Base-by-base conservation (phyloP, 2,329 filamentous ascomycete genomes). In the Aspergillus tubingensis region DNA sequence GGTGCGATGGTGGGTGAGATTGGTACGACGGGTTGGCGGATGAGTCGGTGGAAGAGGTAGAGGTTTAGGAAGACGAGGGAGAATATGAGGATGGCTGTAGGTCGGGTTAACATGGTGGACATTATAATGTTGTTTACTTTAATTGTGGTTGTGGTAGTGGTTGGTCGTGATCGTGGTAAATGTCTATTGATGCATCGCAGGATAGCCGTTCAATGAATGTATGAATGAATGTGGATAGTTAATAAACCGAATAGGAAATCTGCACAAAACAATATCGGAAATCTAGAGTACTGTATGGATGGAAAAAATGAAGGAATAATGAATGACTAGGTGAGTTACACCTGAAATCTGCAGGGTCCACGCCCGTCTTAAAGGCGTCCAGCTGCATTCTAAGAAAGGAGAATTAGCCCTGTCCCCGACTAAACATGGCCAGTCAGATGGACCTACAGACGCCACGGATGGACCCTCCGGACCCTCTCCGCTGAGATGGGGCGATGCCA, bases 41-140 rank as follows among this genome's bases (percentile, higher is more conserved):
- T 32, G 15, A 62, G 57, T 39, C 58, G 57, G 23, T 62, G 49
- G 50, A 62, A 62, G 30, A 62, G 61, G 43, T 62, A 62, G 54
- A 62, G 51, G 30, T 62, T 62, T 25, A 62, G 57, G 11, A 58
- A 43, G 49, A 62, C 53, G 44, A 62, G 58, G 38, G 56, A 44
- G 21, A 54, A 48, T n/a, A 62, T 43, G 23, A 60, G 50, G 27
- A 47, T n/a, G 8, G 32, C 47, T n/a, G 48, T 58, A 39, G 56
- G 59, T 44, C 61, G 61, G 27, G 54, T 60, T 25, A 44, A 27
- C 3, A 44, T 30, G 41, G 27, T 17, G 15, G 43, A 32, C 53
- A 55, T 55, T 36, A 30, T 54, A 15, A 3, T 54, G 38, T 44
- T 27, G 25, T 27, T 27, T 27, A 15, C 3, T 30, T 21, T 47